Evolutionary conservation across 768 basidiomycete genomes (phyloP).

Genomic region (Leccinum fibrillosum): DNA sequence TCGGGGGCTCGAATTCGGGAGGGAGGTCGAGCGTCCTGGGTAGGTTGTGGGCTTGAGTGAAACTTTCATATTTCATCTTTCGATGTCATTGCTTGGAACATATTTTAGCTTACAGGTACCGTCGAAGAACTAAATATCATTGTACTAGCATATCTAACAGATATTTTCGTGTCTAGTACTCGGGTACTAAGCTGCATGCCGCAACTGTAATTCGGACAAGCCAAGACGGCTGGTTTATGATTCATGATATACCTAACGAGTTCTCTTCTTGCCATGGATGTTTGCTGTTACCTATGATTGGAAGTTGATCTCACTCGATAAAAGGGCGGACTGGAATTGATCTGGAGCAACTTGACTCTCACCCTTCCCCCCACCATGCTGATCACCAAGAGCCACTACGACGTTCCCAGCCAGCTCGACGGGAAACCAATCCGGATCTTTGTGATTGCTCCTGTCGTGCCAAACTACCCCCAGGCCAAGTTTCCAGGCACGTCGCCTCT

Average conservation of each 20-base stretch:
- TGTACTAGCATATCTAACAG: background rate
- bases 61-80: background rate
- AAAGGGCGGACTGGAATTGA: background rate
- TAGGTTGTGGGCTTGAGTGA: slow-evolving; percentile 47
- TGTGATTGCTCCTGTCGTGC: slow-evolving; percentile 74
- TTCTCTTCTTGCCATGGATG: background rate
- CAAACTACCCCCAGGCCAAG: slow-evolving; percentile 84
- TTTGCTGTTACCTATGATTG: background rate
- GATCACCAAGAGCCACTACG: slow-evolving; percentile 74
- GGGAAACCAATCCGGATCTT: slow-evolving; percentile 75
- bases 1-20: slow-evolving; percentile 36
- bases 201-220: too few species aligned
- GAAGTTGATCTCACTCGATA: background rate
- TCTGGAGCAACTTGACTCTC: background rate
- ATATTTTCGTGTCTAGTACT: background rate
- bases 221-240: background rate
- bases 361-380: slow-evolving; percentile 52
- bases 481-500: slow-evolving; percentile 63
- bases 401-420: slow-evolving; percentile 69
- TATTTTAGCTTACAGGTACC: background rate
- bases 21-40: slow-evolving; percentile 56
- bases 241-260: background rate
- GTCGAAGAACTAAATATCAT: background rate
- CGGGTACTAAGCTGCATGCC: background rate
- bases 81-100: background rate